Evolutionary conservation across 768 basidiomycete genomes (phyloP).

Genomic region (Pisolithus tinctorius): DNA sequence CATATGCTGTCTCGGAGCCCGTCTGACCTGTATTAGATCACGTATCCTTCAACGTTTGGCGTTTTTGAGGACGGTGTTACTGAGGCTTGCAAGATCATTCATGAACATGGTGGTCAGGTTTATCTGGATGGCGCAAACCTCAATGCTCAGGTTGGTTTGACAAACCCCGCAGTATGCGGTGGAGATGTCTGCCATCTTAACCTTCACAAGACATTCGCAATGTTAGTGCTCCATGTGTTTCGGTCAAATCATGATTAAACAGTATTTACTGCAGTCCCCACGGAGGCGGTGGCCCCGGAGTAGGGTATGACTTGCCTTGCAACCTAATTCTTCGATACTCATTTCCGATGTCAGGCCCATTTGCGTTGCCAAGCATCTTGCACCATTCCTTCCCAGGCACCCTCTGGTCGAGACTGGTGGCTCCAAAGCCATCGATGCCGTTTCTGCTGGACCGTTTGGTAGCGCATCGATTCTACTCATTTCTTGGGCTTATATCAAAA

Average conservation of each 20-base stretch:
- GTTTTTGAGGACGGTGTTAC: slow-evolving; percentile 92
- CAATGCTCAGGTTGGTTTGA: slow-evolving; percentile 90
- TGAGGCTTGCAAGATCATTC: slow-evolving; percentile 88
- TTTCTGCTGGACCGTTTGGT: slow-evolving; percentile 89
- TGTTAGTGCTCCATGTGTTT: slow-evolving; percentile 41
- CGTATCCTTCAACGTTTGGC: slow-evolving; percentile 96
- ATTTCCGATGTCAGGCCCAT: slow-evolving; percentile 55
- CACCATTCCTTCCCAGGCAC: slow-evolving; percentile 91
- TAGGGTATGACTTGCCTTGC: slow-evolving; percentile 52
- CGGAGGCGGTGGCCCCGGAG: slow-evolving; percentile 95
- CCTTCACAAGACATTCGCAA: slow-evolving; percentile 96
- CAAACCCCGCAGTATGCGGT: slow-evolving; percentile 90
- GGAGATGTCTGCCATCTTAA: slow-evolving; percentile 99
- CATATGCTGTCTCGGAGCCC: slow-evolving; percentile 4
- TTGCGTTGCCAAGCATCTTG: slow-evolving; percentile 88
- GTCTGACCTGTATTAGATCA: slow-evolving; percentile 50
- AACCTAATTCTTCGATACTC: neutral
- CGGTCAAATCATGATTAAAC: neutral
- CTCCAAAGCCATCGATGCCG: slow-evolving; percentile 72
- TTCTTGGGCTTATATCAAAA: slow-evolving; percentile 99
- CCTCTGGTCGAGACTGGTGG: slow-evolving; percentile 64
- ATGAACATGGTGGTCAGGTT: slow-evolving; percentile 93
- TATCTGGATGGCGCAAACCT: slow-evolving; percentile 95
- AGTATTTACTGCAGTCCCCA: slow-evolving; percentile 58
- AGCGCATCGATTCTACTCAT: slow-evolving; percentile 93